A percentile compares a stretch with the other conserved stretches of the same genome.
These are phyloP conservation scores for Termitomyces sp. DNA, from an alignment of 768 basidiomycete genomes.

Conservation along the genomic window DNA sequence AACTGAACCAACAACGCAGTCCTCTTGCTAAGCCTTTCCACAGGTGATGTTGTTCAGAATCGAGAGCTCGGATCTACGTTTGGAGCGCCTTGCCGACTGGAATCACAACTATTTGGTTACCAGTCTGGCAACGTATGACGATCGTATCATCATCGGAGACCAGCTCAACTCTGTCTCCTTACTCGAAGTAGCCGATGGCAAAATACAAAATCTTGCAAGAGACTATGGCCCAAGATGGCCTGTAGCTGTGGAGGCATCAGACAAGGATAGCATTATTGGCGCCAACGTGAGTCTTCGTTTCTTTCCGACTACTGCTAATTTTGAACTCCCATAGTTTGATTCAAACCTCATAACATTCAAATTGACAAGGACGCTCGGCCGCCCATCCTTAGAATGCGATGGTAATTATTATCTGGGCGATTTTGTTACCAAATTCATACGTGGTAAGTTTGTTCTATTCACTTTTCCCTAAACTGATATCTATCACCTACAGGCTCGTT, in stretches of 20 bases:
- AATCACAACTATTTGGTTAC: constrained; percentile 82
- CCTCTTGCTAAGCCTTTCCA: constrained; percentile 1
- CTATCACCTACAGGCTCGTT: constrained; percentile 49
- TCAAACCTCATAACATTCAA: constrained; percentile 68
- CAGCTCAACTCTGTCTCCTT: constrained; percentile 77
- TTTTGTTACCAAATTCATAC: constrained; percentile 70
- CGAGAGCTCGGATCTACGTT: constrained; percentile 24
- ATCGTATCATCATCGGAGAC: constrained; percentile 72
- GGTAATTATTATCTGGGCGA: constrained; percentile 79
- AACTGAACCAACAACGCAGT: constrained; percentile 1
- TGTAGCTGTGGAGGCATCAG: constrained; percentile 57
- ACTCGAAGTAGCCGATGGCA: constrained; percentile 46
- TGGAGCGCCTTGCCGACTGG: constrained; percentile 58
- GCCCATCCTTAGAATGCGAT: constrained; percentile 53
- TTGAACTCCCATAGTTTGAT: constrained; percentile 47
- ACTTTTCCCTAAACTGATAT: not conserved
- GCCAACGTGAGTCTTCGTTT: constrained; percentile 58
- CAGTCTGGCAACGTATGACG: constrained; percentile 54
- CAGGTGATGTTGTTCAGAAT: constrained; percentile 44
- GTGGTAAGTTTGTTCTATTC: constrained; percentile 40
- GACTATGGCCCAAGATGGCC: constrained; percentile 82
- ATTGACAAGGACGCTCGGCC: constrained; percentile 41
- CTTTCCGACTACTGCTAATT: constrained; percentile 9
- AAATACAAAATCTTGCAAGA: constrained; percentile 56
- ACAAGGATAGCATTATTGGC: constrained; percentile 58